phyloP scores from a whole-genome alignment of 1,284 basidiomycete species.

The Puccinia coronata region DNA sequence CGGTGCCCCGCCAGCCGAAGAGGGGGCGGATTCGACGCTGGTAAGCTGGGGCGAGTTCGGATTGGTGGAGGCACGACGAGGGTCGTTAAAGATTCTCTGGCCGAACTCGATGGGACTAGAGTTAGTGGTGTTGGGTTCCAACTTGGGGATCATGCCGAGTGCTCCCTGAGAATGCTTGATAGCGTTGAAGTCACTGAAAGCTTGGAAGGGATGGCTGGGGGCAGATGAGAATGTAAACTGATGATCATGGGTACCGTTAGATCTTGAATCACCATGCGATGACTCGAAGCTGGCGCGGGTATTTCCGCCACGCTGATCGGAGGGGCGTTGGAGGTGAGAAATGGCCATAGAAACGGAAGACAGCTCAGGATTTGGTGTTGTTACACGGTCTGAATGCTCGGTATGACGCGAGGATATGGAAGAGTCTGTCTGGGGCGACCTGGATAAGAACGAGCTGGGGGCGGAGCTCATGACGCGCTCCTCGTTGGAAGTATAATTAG shows the following conservation, averaged over 20 bases:
- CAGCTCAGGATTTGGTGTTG: constrained; percentile 3
- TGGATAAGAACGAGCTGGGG: constrained; percentile 14
- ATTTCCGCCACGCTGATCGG: background rate
- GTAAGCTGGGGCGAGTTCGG: constrained; percentile 20
- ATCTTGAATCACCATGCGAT: background rate
- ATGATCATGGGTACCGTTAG: background rate
- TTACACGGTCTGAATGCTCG: constrained; percentile 18
- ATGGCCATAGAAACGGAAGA: background rate
- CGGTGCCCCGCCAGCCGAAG: background rate
- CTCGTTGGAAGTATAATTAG: constrained; percentile 13
- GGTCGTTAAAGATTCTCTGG: background rate
- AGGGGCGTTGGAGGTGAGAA: background rate
- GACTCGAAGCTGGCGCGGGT: background rate
- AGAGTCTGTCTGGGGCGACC: constrained; percentile 28
- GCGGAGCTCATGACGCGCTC: constrained; percentile 3
- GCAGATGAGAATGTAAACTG: constrained; percentile 13
- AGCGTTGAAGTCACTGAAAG: constrained; percentile 20
- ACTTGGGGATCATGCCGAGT: background rate
- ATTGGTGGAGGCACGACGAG: constrained; percentile 14
- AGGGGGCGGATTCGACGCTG: background rate
- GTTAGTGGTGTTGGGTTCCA: constrained; percentile 15
- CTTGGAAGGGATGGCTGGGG: constrained; percentile 23
- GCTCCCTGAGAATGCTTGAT: background rate
- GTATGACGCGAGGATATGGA: constrained; percentile 32
- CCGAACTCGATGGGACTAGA: constrained; percentile 27